Base-by-base conservation (phyloP, 192 early-diverging fungal genomes). In the Coemansia sp. region DNA sequence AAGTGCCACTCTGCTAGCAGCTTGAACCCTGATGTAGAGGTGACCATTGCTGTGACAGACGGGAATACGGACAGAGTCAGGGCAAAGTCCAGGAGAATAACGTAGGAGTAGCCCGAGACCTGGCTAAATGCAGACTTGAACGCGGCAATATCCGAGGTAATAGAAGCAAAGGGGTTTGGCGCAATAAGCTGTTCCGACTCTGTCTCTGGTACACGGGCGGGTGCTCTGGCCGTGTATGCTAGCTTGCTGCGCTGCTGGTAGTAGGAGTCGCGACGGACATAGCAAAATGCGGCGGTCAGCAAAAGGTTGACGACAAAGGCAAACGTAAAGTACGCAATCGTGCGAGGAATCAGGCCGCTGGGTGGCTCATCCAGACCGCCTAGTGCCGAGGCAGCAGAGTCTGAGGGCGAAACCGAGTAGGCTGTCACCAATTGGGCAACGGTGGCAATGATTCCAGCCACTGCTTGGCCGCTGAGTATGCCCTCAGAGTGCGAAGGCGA, bases 1-100 rank as follows among this genome's bases (percentile, higher is more conserved):
- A 93, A 94, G 53, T 92, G 91, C 86, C 62, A 84, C 56, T 71
- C 82, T 30, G 75, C 74, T 67, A 71, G 61, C 64, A 81, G 66
- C 69, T 64, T 59, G 49, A 74, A 73, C 27, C 47, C 71, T 40
- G 53, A 79, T 47, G 76, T 85, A 62, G 81, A 85, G 59, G 34
- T 87, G 47, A 93, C 87, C 27, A 88, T 74, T 1, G 88, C 77
- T 2, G 92, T 94, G 39, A 93, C 82, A 10, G 91, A 89, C 0
- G 92, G 92, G 69, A 89, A 94, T 9, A 93, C 70, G 12, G 86
- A 80, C 15, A 94, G 70, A 0, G 92, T 94, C 44, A 92, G 70
- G 10, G 83, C 62, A 74, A 90, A 92, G 34, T 87, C 82, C 22
- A 89, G 71, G 4, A 83, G 67, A 5, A 90, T 80, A 12, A 85